Base-by-base conservation (phyloP, 306 rosid species). In the Gastrolobium villosum region DNA sequence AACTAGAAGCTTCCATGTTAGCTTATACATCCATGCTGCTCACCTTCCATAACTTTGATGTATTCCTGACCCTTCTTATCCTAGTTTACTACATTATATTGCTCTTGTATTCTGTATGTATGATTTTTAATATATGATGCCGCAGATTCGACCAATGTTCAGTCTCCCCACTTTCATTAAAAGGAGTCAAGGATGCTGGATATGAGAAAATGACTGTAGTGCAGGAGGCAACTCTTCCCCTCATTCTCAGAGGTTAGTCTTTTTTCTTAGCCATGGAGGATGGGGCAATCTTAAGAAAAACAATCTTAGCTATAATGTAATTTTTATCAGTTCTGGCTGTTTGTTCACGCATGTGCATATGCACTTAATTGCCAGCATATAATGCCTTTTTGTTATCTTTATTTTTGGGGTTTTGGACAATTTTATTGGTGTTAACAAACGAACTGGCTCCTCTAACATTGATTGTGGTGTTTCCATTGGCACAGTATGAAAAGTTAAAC, bases 191-290 rank as follows among this genome's bases (percentile, higher is more conserved):
- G 87, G 98, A 89, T 76, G 96, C 89, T 60, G 99, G 99, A 67
- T 95, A 88, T 81, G 98, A 88, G 86, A 95, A 90, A 81, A 89
- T 95, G 99, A 95, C 99, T 10, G 79, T 93, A 41, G 98, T 95
- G 15, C 99, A 95, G 80, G 98, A 85, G 79, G 99, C 98, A 48
- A 95, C 98, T n/a, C 99, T 95, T 82, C 98, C 98, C 8, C 67
- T 85, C 7, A 95, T 95, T 76, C 92, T 93, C 26, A 87, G 86
- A 89, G 99, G 99, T 93, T 83, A 50, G 84, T 70, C 74, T 79
- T 48, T 68, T 72, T 68, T 65, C 30, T 60, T 62, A 60, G 4
- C 30, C 61, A 30, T 35, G 64, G 48, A 39, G 70, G 60, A 72
- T 30, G 53, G 34, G 44, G 44, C 39, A 32, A 46, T 78, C 11